These are phyloP conservation scores for Moringa oleifera DNA, from an alignment of 345 rosid species.

Conservation along the genomic window DNA sequence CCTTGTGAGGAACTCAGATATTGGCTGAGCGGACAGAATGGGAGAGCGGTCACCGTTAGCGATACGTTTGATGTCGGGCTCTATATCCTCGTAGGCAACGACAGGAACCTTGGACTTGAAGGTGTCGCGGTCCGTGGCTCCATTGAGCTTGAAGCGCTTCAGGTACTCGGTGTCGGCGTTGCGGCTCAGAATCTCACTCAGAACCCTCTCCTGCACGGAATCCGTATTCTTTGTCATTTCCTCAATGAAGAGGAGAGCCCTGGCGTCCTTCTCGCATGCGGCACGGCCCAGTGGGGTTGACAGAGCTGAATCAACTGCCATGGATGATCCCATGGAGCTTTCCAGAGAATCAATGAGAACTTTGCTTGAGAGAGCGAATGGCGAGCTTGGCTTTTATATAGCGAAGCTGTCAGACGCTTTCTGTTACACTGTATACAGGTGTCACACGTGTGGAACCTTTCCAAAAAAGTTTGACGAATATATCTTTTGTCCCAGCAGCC, in stretches of 20 bases:
- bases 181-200: conserved; percentile 47
- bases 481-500: conserved; percentile 21
- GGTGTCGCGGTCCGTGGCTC: conserved; percentile 44
- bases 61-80: conserved; percentile 65
- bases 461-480: conserved; percentile 15
- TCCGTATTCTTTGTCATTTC: conserved; percentile 51
- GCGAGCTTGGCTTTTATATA: conserved; percentile 20
- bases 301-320: conserved; percentile 55
- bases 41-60: conserved; percentile 73
- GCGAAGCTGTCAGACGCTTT: conserved; percentile 5
- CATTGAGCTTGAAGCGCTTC: conserved; percentile 40
- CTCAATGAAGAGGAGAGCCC: conserved; percentile 60
- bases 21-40: conserved; percentile 60
- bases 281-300: conserved; percentile 36
- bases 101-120: conserved; percentile 58
- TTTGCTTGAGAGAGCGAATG: background rate
- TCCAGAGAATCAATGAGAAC: too few relatives aligned
- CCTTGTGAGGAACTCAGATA: conserved; percentile 85
- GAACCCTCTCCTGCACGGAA: conserved; percentile 47
- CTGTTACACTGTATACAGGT: conserved; percentile 4
- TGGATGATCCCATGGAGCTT: too few relatives aligned
- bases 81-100: conserved; percentile 69
- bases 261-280: conserved; percentile 48
- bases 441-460: conserved; percentile 3
- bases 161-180: conserved; percentile 66